Evolutionary conservation across 805 yeast species (phyloP).

Genomic region (Ogataea glucozyma): DNA sequence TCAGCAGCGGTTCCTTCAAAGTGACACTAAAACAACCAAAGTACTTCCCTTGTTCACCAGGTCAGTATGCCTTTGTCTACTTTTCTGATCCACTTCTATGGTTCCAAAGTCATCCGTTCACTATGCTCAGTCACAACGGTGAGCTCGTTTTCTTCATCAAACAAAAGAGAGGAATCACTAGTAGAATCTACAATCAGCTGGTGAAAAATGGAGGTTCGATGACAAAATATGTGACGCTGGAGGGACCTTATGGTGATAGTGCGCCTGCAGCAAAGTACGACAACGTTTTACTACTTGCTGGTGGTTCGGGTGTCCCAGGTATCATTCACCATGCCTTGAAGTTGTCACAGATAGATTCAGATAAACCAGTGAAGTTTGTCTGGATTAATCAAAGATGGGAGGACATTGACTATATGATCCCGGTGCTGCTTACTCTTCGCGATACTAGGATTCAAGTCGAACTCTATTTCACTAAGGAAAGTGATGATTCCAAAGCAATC

Average conservation of each 20-base stretch:
- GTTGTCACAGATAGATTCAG: slow-evolving; percentile 29
- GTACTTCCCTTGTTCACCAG: slow-evolving; percentile 52
- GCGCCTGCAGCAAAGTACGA: slow-evolving; percentile 50
- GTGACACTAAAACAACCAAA: slow-evolving; percentile 52
- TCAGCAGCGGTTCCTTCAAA: slow-evolving; percentile 39
- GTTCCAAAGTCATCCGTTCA: slow-evolving; percentile 78
- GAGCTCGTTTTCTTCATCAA: slow-evolving; percentile 43
- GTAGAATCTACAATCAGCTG: slow-evolving; percentile 37
- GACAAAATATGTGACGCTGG: slow-evolving; percentile 42
- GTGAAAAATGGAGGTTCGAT: slow-evolving; percentile 32
- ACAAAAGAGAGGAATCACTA: slow-evolving; percentile 55
- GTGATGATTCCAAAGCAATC: no score
- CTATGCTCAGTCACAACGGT: slow-evolving; percentile 44
- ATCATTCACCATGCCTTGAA: slow-evolving; percentile 40
- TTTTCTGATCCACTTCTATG: slow-evolving; percentile 50
- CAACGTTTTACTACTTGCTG: slow-evolving; percentile 57
- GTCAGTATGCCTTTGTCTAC: slow-evolving; percentile 58
- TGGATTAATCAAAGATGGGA: slow-evolving; percentile 60
- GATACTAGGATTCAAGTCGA: slow-evolving; percentile 31
- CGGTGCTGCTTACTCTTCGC: slow-evolving; percentile 38
- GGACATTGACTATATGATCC: slow-evolving; percentile 47
- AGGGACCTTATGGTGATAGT: slow-evolving; percentile 70
- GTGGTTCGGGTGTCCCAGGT: slow-evolving; percentile 73
- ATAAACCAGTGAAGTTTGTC: slow-evolving; percentile 42
- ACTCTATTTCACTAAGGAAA: slow-evolving; percentile 38